Evolutionary conservation across 2,329 filamentous ascomycete species (phyloP).

Genomic region (Intubia oerlemansii): DNA sequence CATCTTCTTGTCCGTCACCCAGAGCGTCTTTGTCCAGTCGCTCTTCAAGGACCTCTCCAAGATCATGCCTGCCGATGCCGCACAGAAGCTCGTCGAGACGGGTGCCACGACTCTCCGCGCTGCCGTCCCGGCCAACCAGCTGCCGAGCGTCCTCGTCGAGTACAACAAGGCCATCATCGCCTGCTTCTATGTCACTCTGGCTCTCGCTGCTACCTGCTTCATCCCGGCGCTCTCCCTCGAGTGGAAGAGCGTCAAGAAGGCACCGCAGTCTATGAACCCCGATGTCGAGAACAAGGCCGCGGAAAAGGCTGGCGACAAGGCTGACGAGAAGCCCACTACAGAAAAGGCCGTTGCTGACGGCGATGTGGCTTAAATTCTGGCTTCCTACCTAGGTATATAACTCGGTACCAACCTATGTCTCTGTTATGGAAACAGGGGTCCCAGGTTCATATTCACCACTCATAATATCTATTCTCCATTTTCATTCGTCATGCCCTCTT

Average conservation of each 20-base stretch:
- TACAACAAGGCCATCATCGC: conserved; percentile 38
- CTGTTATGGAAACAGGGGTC: no score
- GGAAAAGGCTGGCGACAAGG: neutral
- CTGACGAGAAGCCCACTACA: neutral
- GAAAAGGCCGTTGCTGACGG: no score
- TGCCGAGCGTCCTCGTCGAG: conserved; percentile 12
- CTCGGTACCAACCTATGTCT: no score
- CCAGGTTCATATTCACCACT: no score
- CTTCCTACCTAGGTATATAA: no score
- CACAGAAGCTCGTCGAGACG: conserved; percentile 1
- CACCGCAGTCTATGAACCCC: no score
- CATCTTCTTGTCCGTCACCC: conserved; percentile 22
- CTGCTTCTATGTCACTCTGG: conserved; percentile 35
- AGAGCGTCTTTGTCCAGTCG: conserved; percentile 20
- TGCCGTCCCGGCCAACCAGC: conserved; percentile 1
- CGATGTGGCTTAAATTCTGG: no score
- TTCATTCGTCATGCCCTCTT: no score
- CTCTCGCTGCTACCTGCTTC: conserved; percentile 27
- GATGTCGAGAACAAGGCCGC: neutral
- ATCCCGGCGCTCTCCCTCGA: conserved; percentile 31
- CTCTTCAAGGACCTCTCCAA: conserved; percentile 14
- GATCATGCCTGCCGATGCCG: neutral
- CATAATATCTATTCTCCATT: no score
- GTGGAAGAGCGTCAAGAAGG: conserved; percentile 25
- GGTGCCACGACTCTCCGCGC: conserved; percentile 3